Evolutionary conservation across 164 flowering plant species (phyloP), one percentile per base, ranked within the genome.

Genomic region (Tinospora cordifolia): DNA sequence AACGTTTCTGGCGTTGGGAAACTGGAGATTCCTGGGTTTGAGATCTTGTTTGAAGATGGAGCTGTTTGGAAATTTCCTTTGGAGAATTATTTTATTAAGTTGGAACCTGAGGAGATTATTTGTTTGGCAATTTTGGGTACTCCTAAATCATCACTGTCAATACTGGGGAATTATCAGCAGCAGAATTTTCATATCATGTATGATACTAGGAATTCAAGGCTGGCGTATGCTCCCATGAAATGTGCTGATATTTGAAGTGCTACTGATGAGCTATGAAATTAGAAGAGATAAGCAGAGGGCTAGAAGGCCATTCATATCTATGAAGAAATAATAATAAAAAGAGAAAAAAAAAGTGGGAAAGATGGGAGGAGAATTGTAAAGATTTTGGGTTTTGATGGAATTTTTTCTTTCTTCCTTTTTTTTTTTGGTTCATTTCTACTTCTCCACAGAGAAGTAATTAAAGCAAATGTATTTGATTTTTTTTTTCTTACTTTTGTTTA

Each of bases 81-180:
- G 3, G 89, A 92, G 82, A 94, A 94, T 47, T 89, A 87, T 77
- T 94, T 90, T 78, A 85, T 94, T 70, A 71, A 75, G 79, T 67
- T 90, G 10, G 93, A 84, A 2, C 87, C 89, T 0, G 87, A 85
- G 27, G 89, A 85, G 24, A 71, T 94, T 38, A 84, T 88, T 19
- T 94, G 98, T 71, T 76, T 94, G 80, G 98, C 99, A 0, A 79
- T 94, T 47, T 25, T 86, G 81, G 88, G 87, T 7, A 90, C 96
- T 40, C 87, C 90, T 19, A 70, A 63, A 2, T 88, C 93, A 4
- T 84, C 83, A 2, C 81, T 92, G 21, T 89, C 97, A 3, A 94
- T 94, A 5, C 81, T 94, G 25, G 99, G 99, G 13, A 94, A 94
- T 73, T 92, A 92, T 69, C 99, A 94, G 85, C 98, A 94, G 81